Base-by-base conservation (phyloP, 768 basidiomycete species). In the Rhizopogon vulgaris region DNA sequence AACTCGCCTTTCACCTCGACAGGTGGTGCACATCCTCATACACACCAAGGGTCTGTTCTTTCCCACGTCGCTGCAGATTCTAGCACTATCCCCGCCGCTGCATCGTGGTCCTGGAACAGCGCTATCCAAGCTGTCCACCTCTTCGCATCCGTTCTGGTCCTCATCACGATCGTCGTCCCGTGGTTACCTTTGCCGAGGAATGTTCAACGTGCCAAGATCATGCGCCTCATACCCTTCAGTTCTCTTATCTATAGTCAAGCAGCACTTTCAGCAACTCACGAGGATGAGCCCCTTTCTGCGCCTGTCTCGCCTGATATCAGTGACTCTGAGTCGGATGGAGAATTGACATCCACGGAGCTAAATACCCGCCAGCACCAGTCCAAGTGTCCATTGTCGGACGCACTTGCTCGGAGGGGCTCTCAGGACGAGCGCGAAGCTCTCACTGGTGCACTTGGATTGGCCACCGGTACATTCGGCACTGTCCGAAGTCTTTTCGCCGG, bases 41-140 rank as follows among this genome's bases (percentile, higher is more conserved):
- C 75, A 0, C 83, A 85, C 53, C 72, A 78, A 11, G 87, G 87
- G 6, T 68, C 73, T 7, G 82, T 87, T 12, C 68, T 87, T 27
- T 72, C 75, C 9, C 69, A 73, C 47, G 53, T 70, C 42, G 58
- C 68, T 45, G 51, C 67, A 52, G 56, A 67, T 34, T 38, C 62
- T 9, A 40, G 60, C 6, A 50, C 58, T 22, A 39, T 45, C 32
- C 4, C 52, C 12, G 17, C 10, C 50, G 36, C 46, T 25, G 46
- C 41, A 3, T 53, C 57, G 36, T 84, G 76, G 71, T 69, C 72
- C 5, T 77, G 77, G 73, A 71, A 72, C 40, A 78, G 84, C 46
- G 67, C 73, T 40, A 59, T 84, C n/a, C 85, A 87, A 58, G 60
- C 72, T 3, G 76, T 85, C 66, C 88, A 90, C 58, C 69, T 90